A percentile compares a stretch with the other conserved stretches of the same genome.
Evolutionary conservation across 306 rosid genomes (phyloP).

Genomic region (Styphnolobium japonicum): DNA sequence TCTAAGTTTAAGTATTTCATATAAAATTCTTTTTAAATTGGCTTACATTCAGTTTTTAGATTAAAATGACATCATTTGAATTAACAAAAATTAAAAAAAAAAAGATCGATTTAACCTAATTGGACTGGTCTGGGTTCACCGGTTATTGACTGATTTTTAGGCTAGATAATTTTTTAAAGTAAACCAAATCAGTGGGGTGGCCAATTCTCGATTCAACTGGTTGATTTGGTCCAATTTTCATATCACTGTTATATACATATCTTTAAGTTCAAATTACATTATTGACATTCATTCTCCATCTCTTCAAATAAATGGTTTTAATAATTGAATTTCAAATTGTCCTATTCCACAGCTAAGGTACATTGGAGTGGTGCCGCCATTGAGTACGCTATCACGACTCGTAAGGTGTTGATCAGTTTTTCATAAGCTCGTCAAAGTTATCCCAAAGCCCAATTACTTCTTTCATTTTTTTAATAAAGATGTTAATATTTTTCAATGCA

Average conservation of each 20-base stretch:
- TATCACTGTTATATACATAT: neutral
- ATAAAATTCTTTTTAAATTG: no score
- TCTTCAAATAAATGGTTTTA: neutral
- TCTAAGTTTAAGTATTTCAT: no score
- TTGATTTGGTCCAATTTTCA: no score
- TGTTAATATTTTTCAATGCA: neutral
- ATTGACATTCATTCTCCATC: neutral
- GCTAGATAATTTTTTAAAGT: no score
- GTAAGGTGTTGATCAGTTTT: slow-evolving; percentile 31
- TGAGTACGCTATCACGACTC: slow-evolving; percentile 56
- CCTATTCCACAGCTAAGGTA: slow-evolving; percentile 39
- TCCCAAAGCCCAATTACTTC: neutral
- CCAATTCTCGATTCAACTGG: no score
- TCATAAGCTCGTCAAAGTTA: neutral
- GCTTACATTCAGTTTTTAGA: no score
- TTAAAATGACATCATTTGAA: no score
- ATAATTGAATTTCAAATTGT: neutral
- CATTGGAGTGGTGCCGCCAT: slow-evolving; percentile 60
- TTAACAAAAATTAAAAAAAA: no score
- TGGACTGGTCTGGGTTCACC: no score
- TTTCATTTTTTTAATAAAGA: neutral
- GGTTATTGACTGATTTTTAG: no score
- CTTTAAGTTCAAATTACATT: neutral
- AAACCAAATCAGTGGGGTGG: no score
- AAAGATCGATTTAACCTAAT: no score